phyloP scores from a whole-genome alignment of 2,329 filamentous ascomycete genomes.

The Byssothecium circinans region DNA sequence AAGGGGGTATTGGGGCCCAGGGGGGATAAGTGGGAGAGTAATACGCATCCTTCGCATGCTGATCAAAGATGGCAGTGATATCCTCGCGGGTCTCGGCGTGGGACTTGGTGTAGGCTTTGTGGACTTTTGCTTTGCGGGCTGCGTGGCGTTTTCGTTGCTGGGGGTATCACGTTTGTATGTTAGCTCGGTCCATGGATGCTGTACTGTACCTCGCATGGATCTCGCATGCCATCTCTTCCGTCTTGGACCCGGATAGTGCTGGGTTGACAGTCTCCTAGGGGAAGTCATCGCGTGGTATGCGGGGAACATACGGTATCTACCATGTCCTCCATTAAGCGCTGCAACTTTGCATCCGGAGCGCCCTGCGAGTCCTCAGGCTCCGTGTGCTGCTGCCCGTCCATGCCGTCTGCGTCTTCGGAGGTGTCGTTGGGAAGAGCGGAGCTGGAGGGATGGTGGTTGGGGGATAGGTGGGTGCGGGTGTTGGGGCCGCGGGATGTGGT shows the following conservation, averaged over 20 bases:
- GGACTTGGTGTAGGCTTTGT: constrained; percentile 20
- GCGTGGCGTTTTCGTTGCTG: constrained; percentile 34
- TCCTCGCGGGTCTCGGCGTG: constrained; percentile 12
- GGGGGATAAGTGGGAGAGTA: background rate
- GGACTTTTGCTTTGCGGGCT: constrained; percentile 20
- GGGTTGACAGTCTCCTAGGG: too few relatives aligned
- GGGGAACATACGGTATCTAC: constrained; percentile 25
- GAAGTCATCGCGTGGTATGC: too few relatives aligned
- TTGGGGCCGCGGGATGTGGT: too few relatives aligned
- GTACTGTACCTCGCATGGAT: too few relatives aligned
- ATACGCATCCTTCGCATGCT: constrained; percentile 30
- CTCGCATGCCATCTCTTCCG: too few relatives aligned
- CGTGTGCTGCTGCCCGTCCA: constrained; percentile 4
- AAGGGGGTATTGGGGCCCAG: background rate
- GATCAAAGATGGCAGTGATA: constrained; percentile 28
- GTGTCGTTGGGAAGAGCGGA: too few relatives aligned
- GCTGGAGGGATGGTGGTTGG: too few relatives aligned
- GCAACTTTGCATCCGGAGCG: constrained; percentile 3
- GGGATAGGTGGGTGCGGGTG: too few relatives aligned
- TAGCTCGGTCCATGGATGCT: background rate
- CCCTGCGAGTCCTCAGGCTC: constrained; percentile 9
- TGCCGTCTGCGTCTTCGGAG: constrained; percentile 4
- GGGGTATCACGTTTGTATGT: background rate
- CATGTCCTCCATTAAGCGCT: constrained; percentile 24
- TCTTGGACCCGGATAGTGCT: too few relatives aligned